Evolutionary conservation across 129 eudicot genomes (phyloP).

Genomic region (Heracleum sosnowskyi): DNA sequence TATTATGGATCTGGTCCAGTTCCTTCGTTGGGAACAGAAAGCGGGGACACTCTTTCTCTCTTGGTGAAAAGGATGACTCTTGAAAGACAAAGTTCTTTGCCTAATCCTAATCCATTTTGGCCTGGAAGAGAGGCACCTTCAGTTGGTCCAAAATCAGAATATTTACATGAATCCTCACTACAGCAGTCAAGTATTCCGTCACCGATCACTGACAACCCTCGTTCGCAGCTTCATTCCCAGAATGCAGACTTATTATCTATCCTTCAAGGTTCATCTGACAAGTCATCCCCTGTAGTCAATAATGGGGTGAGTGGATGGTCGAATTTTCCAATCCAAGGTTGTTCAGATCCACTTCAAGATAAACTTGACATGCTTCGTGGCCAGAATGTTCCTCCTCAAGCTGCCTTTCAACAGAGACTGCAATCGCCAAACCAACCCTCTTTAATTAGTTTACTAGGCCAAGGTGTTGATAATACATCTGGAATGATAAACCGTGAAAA

Average conservation of each 20-base stretch:
- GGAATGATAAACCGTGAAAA: constrained; percentile 43
- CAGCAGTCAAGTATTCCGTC: constrained; percentile 27
- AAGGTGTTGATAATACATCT: constrained; percentile 33
- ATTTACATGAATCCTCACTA: constrained; percentile 9
- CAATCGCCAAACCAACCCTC: constrained; percentile 50
- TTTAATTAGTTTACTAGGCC: constrained; percentile 30
- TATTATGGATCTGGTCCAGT: constrained; percentile 33
- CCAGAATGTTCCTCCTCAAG: constrained; percentile 47
- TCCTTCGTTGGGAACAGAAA: constrained; percentile 52
- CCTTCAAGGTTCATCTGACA: constrained; percentile 65
- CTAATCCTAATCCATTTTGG: constrained; percentile 21
- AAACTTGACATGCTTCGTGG: constrained; percentile 19
- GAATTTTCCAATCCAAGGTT: constrained; percentile 56
- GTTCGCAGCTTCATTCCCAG: constrained; percentile 30
- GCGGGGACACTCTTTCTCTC: constrained; percentile 34
- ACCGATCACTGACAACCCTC: constrained; percentile 35
- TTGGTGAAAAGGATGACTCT: constrained; percentile 38
- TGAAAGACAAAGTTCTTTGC: constrained; percentile 48
- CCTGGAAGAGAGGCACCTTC: constrained; percentile 2
- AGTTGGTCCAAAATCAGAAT: not conserved
- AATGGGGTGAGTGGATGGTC: constrained; percentile 52
- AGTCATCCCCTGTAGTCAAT: constrained; percentile 36
- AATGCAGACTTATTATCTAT: constrained; percentile 50
- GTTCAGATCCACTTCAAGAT: constrained; percentile 40
- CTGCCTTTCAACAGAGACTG: constrained; percentile 44